Base-by-base conservation (phyloP, 768 basidiomycete genomes). In the Kwoniella botswanensis region DNA sequence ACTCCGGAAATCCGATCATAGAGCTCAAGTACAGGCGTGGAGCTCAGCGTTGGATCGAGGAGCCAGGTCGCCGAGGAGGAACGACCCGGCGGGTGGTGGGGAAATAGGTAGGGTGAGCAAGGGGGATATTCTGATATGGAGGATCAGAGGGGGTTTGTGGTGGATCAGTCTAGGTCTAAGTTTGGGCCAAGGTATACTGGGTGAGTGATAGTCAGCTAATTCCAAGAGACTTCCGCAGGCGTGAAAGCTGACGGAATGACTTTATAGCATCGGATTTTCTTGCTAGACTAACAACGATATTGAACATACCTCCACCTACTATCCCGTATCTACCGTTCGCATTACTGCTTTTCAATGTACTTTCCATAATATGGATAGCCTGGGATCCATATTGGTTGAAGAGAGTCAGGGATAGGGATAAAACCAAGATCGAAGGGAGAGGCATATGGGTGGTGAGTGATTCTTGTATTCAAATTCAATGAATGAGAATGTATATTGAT, bases 341-440 rank as follows among this genome's bases (percentile, higher is more conserved):
- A 4, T 89, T 91, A 2, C 35, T 86, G 12, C 52, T 57, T 3
- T 55, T 91, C 21, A 83, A 86, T 35, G 55, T 89, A 0, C 12
- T 88, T 17, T 93, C 93, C 21, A 78, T 94, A 17, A 77, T 90
- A 6, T 95, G 93, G 90, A 89, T 89, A 0, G 88, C 87, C 1
- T 96, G 94, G 94, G 90, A 96, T 79, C 93, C 93, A 13, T 91
- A 91, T 21, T 93, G 93, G 82, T 61, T 74, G 83, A 87, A 24
- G 85, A 87, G 68, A 17, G 43, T 52, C 18, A 29, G 71, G 42
- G 66, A 65, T 21, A 65, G 71, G 17, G 53, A 64, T 29, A 59
- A 55, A 41, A 54, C 73, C 4, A 68, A 66, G 56, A 66, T 77
- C 1, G 54, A 50, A 3, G 79, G 80, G 4, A 65, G 77, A 17